Conservation (phyloP, 1,284 basidiomycete genomes). For the Bjerkandera adusta region DNA sequence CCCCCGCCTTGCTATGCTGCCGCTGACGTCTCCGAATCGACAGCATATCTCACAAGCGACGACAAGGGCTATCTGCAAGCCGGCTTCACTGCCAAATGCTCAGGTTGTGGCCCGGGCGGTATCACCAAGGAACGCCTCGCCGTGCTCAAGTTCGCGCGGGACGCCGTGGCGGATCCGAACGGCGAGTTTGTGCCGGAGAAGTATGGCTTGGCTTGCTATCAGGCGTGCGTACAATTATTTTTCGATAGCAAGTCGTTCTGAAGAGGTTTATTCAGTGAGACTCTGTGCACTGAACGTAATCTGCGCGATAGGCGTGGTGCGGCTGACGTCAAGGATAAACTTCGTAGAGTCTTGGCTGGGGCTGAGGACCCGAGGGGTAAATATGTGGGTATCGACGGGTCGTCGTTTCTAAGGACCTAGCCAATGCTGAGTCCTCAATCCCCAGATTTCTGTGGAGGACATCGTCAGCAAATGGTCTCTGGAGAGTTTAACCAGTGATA, state of each 20-base stretch:
- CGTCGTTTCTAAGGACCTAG: too few species aligned
- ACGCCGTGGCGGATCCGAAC: conserved; percentile 8
- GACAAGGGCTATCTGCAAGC: conserved; percentile 14
- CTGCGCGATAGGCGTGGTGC: neutral
- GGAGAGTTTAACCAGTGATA: neutral
- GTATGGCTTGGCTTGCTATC: conserved; percentile 8
- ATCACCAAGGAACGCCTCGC: conserved; percentile 14
- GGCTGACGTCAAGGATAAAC: conserved; percentile 5
- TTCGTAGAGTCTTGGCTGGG: neutral
- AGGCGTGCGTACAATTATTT: conserved; percentile 7
- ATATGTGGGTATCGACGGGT: too few species aligned
- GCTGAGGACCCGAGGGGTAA: neutral
- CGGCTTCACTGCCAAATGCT: conserved; percentile 10
- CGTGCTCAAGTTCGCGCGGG: conserved; percentile 14
- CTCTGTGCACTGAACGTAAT: neutral
- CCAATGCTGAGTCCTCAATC: too few species aligned
- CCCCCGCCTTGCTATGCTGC: too few species aligned
- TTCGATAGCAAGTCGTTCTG: too few species aligned
- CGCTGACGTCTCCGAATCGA: neutral
- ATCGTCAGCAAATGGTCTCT: neutral
- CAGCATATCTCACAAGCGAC: too few species aligned
- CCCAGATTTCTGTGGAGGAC: neutral
- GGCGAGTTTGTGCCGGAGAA: neutral
- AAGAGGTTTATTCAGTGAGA: too few species aligned
- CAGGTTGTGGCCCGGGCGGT: conserved; percentile 3